Evolutionary conservation across 163 green algal species (phyloP), one percentile per base, ranked within the genome.

Genomic region (Volvox carteri): DNA sequence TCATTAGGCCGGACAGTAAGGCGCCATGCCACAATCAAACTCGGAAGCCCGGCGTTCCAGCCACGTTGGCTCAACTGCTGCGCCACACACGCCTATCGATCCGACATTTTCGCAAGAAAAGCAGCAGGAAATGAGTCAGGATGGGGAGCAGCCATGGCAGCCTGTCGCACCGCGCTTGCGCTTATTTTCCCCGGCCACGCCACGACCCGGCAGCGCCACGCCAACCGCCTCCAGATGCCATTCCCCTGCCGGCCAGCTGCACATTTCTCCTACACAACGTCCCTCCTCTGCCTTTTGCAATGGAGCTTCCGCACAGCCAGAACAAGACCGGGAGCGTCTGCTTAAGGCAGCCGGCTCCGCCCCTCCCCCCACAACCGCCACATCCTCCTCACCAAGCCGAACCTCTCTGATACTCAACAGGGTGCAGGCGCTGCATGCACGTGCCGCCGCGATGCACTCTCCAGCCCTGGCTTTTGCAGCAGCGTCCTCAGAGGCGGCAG

Each of bases 101-200:
- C n/a, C n/a, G n/a, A n/a, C n/a, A n/a, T n/a, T n/a, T n/a, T n/a
- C n/a, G n/a, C n/a, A n/a, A n/a, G 54, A 65, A 23, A 8, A 65
- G 28, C 54, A 65, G 5, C 54, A 5, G 54, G 54, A 65, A 11
- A 2, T 19, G 28, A 65, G 28, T 65, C 54, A 65, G 28, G 50
- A 16, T 25, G 50, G 50, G 9, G 35, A 21, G 25, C 30, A 81
- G 16, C 42, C 46, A 0, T 85, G 77, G 77, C 46, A 85, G 37
- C 77, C 77, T 2, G 77, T 52, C 52, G 54, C 14, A 2, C 77
- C 77, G 2, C 77, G 37, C 21, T 52, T 85, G 18, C 77, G 52
- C 33, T 52, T 85, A 28, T 85, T 72, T 52, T 67, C 60, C 33
- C 77, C 77, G 39, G 77, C 77, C 16, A n/a, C 35, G 21, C 77